Evolutionary conservation across 495 filamentous ascomycete species (phyloP).

Genomic region (Penicillium crystallinum): DNA sequence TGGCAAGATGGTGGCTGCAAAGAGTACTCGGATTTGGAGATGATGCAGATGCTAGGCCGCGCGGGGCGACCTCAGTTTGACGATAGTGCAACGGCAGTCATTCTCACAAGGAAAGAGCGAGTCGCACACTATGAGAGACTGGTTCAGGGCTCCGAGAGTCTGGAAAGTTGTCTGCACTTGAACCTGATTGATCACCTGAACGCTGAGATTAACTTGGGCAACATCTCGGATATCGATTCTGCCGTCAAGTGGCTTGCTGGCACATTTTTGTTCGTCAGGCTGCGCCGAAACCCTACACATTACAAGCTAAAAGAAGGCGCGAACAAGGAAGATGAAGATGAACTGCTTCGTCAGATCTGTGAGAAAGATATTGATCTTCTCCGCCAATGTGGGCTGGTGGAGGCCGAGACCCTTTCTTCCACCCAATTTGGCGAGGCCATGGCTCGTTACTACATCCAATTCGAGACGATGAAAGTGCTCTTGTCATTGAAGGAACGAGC

Average conservation of each 20-base stretch:
- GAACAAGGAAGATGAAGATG: slow-evolving; percentile 52
- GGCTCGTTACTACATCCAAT: slow-evolving; percentile 90
- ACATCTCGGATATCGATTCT: slow-evolving; percentile 61
- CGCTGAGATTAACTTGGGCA: slow-evolving; percentile 84
- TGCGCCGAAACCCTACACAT: slow-evolving; percentile 71
- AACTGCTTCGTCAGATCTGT: slow-evolving; percentile 73
- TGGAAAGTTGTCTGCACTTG: slow-evolving; percentile 84
- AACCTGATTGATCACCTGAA: slow-evolving; percentile 92
- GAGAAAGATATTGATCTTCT: slow-evolving; percentile 70
- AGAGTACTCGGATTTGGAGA: slow-evolving; percentile 87
- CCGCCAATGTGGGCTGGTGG: slow-evolving; percentile 56
- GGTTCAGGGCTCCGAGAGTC: slow-evolving; percentile 71
- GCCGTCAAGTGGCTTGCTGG: slow-evolving; percentile 80
- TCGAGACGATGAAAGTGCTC: slow-evolving; percentile 79
- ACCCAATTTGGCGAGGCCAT: slow-evolving; percentile 85
- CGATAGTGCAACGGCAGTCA: slow-evolving; percentile 74
- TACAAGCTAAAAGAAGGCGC: slow-evolving; percentile 67
- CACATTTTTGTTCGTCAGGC: slow-evolving; percentile 82
- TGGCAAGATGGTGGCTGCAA: slow-evolving; percentile 60
- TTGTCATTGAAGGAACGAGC: slow-evolving; percentile 57
- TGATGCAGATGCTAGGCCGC: slow-evolving; percentile 98
- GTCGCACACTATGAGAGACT: slow-evolving; percentile 73
- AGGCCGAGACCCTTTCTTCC: slow-evolving; percentile 48
- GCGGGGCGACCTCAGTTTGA: slow-evolving; percentile 94
- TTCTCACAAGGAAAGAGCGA: slow-evolving; percentile 71